Conservation (phyloP, 371 early-diverging fungal species). For the Actinomucor elegans region DNA sequence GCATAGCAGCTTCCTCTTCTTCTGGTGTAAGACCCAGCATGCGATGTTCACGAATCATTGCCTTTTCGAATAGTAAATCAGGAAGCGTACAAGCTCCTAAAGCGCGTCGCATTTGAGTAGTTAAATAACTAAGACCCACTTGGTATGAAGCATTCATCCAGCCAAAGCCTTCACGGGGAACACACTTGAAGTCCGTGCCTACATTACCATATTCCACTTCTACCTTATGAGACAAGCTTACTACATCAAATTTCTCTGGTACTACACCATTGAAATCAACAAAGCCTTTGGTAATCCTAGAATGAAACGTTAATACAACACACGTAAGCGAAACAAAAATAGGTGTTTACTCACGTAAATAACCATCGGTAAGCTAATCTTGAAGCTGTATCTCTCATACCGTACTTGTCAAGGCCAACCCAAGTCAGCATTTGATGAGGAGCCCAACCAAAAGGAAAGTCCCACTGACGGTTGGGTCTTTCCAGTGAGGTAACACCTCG, state of each 20-base stretch:
- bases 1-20: conserved; percentile 16
- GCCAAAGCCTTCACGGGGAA: conserved; percentile 96
- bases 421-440: conserved; percentile 98
- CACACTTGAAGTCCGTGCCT: conserved; percentile 91
- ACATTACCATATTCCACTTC: conserved; percentile 97
- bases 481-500: conserved; percentile 74
- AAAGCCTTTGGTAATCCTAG: conserved; percentile 86
- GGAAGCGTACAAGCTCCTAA: conserved; percentile 84
- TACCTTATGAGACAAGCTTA: conserved; percentile 85
- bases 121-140: conserved; percentile 81
- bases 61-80: conserved; percentile 61
- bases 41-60: conserved; percentile 35
- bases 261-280: conserved; percentile 97
- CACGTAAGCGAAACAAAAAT: too few species aligned
- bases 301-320: background rate
- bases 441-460: conserved; percentile 96
- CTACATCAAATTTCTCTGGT: conserved; percentile 96
- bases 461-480: conserved; percentile 96
- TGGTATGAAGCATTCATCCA: conserved; percentile 98
- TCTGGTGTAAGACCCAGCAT: conserved; percentile 26
- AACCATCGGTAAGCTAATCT: conserved; percentile 94
- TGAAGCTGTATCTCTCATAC: conserved; percentile 73
- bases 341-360: conserved; percentile 66
- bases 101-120: conserved; percentile 77
- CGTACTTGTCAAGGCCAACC: conserved; percentile 87